Conservation (phyloP, 2,329 filamentous ascomycete genomes). For the Diaporthe ampelina region DNA sequence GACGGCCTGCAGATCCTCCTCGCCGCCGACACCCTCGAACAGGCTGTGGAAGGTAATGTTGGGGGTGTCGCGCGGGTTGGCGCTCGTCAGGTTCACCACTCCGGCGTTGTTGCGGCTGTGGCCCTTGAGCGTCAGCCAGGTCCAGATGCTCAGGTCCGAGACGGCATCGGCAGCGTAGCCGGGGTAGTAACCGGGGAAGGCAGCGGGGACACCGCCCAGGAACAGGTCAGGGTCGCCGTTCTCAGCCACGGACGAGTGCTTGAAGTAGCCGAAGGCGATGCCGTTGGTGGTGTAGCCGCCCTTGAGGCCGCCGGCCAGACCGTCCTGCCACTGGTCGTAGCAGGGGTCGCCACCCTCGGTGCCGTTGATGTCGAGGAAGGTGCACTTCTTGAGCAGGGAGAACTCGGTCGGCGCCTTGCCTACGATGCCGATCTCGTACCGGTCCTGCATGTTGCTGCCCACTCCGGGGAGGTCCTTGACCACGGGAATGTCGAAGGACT, state of each 20-base stretch:
- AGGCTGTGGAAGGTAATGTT: conserved; percentile 65
- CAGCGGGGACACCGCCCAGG: conserved; percentile 51
- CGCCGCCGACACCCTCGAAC: conserved; percentile 25
- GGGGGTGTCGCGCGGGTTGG: conserved; percentile 43
- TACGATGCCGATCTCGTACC: conserved; percentile 49
- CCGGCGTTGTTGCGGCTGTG: conserved; percentile 46
- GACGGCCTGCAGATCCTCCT: conserved; percentile 63
- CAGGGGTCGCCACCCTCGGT: conserved; percentile 43
- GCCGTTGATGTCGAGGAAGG: conserved; percentile 39
- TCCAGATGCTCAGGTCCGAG: conserved; percentile 40
- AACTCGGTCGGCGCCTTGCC: conserved; percentile 37
- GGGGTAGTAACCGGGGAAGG: conserved; percentile 40
- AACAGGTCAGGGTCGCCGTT: conserved; percentile 60
- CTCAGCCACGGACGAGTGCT: conserved; percentile 48
- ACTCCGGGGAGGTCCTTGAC: conserved; percentile 63
- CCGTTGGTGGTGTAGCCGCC: conserved; percentile 47
- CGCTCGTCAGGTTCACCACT: conserved; percentile 42
- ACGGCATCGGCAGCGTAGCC: conserved; percentile 39
- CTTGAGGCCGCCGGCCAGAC: conserved; percentile 41
- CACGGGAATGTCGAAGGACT: conserved; percentile 58
- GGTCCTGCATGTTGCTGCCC: conserved; percentile 64
- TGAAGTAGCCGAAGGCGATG: conserved; percentile 31
- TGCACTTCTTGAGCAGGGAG: conserved; percentile 42
- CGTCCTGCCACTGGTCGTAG: conserved; percentile 41
- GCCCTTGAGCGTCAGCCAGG: conserved; percentile 44